Evolutionary conservation across 1,284 basidiomycete species (phyloP), one percentile per base, ranked within the genome.

Genomic region (Takashimella tepidaria): DNA sequence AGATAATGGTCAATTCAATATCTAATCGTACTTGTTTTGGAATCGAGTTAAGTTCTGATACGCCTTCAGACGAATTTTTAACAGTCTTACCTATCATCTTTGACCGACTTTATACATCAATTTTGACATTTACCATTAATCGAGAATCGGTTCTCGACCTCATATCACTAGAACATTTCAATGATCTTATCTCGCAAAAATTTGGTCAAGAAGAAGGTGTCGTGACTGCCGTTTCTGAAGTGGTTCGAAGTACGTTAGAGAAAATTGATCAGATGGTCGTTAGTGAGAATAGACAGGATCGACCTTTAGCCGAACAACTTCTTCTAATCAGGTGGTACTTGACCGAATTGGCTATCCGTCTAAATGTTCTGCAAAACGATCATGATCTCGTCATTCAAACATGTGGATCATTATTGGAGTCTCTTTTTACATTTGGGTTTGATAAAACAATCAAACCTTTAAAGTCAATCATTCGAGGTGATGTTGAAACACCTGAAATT

Each of bases 281-380:
- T 8, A 46, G 49, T 0, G 44, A 41, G 3, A 47, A 53, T 8
- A 51, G 54, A 41, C 31, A 46, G 3, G 61, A 56, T 20, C 51
- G 55, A 5, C 11, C 42, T 5, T 44, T 61, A 3, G 25, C 57
- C 4, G 52, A 56, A 19, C 55, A 55, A 21, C 44, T 79, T 2
- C 67, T 89, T 26, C 66, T 75, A 1, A 60, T 80, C 20, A 78
- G 80, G 37, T 88, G 86, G 84, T 83, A 84, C 55, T 64, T 79
- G 0, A 74, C 88, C 21, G 87, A 88, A 61, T 58, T 85, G 4
- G 75, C 80, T 2, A 75, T 75, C 37, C 79, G 82, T 8, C 27
- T 58, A 6, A 37, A 37, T 8, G 25, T 45, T 10, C 22, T 55
- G 21, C 25, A 24, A 3, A 42, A 45, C n/a, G 41, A 55, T 27